Base-by-base conservation (phyloP, 345 rosid species). In the Corchorus capsularis region DNA sequence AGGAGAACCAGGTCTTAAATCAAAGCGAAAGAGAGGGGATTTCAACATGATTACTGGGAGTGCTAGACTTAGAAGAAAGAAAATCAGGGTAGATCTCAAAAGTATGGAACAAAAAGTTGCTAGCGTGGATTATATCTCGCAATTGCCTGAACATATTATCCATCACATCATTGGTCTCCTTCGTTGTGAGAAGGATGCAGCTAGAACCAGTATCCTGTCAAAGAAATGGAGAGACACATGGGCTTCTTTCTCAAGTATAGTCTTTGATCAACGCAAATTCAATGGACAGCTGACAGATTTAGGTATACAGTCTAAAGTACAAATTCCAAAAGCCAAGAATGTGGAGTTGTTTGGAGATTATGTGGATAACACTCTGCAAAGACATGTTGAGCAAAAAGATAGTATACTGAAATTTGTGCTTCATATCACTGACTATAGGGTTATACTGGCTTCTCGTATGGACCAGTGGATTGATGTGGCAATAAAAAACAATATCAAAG, bases 261-360 rank as follows among this genome's bases (percentile, higher is more conserved):
- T 78, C 15, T 73, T 82, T 19, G 88, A 85, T 73, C 80, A 85
- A 46, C 73, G 79, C 17, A 78, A 85, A 75, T 78, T 82, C 70
- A 69, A 60, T 17, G 22, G 43, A 53, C 70, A 69, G 49, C 47
- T 1, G 9, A 59, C 3, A 52, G 43, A 52, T 39, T 41, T 5
- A n/a, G 9, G 2, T 41, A 4, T 12, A 3, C 19, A 2, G 5
- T n/a, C 47, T 49, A n/a, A 56, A 72, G 43, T 7, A 49, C 10
- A 60, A 19, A 39, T 9, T 17, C 52, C 12, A 50, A 65, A 69
- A 32, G 0, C 3, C 39, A 37, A 5, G 60, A 60, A 32, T 34
- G 77, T 13, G 2, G 20, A 61, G 41, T 37, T 57, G 12, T 82
- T 80, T 56, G 43, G 32, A 57, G 32, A 78, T 14, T 73, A 71